Percentiles rank a stretch among this genome's conserved stretches.
These are phyloP conservation scores for Fomitopsis betulina DNA, from an alignment of 1,284 basidiomycete genomes.

Conservation along the genomic window DNA sequence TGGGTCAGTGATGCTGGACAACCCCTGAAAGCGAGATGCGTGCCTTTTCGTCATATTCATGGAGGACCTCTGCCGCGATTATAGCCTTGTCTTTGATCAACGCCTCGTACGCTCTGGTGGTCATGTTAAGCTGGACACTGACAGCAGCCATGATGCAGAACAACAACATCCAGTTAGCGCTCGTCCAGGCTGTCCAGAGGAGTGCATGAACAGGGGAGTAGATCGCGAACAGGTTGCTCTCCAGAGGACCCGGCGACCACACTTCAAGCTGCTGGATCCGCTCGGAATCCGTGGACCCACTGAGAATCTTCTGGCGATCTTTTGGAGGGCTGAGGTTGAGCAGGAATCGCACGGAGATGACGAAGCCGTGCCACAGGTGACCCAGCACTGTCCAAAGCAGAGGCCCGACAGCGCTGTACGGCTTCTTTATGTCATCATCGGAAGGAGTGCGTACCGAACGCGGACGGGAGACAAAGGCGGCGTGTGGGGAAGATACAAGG, in stretches of 20 bases:
- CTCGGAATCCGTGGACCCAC: slow-evolving; percentile 25
- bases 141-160: slow-evolving; percentile 59
- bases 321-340: slow-evolving; percentile 55
- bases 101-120: slow-evolving; percentile 54
- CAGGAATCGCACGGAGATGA: slow-evolving; percentile 60
- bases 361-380: slow-evolving; percentile 43
- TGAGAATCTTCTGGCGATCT: slow-evolving; percentile 32
- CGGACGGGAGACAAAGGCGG: slow-evolving; percentile 50
- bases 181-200: slow-evolving; percentile 65
- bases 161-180: slow-evolving; percentile 73
- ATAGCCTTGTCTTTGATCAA: slow-evolving; percentile 73
- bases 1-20: slow-evolving; percentile 2
- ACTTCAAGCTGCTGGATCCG: slow-evolving; percentile 69
- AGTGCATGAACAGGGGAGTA: slow-evolving; percentile 76
- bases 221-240: slow-evolving; percentile 62
- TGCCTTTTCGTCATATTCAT: slow-evolving; percentile 81
- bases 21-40: not conserved
- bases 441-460: slow-evolving; percentile 23
- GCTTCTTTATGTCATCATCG: slow-evolving; percentile 29
- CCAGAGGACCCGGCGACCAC: slow-evolving; percentile 74
- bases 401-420: slow-evolving; percentile 31
- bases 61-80: slow-evolving; percentile 77
- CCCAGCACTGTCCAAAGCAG: slow-evolving; percentile 21
- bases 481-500: slow-evolving; percentile 64
- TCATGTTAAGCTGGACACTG: slow-evolving; percentile 47